These are phyloP conservation scores for Suillus paluster DNA, from an alignment of 768 basidiomycete genomes.

Conservation along the genomic window DNA sequence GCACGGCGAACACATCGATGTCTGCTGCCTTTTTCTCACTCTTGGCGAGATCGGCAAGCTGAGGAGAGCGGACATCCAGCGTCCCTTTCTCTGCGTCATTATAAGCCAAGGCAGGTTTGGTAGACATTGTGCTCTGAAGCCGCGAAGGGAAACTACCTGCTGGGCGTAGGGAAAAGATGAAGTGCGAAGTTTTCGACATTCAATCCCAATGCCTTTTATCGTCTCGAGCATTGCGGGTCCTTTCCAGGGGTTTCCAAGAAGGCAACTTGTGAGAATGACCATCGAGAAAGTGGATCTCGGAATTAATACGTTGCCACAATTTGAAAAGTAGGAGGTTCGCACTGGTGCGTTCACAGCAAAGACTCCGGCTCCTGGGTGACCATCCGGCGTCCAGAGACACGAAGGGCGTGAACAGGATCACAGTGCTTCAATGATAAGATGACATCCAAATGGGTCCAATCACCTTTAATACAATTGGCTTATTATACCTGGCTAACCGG, in stretches of 20 bases:
- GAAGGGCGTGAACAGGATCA: not conserved
- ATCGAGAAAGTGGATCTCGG: slow-evolving; percentile 20
- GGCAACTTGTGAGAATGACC: slow-evolving; percentile 11
- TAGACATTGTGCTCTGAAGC: slow-evolving; percentile 43
- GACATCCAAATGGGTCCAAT: slow-evolving; percentile 16
- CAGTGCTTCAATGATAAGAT: slow-evolving; percentile 3
- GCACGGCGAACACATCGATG: slow-evolving; percentile 33
- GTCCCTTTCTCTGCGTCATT: slow-evolving; percentile 65
- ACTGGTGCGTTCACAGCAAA: slow-evolving; percentile 17
- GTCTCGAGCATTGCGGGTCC: slow-evolving; percentile 3
- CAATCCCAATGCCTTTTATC: slow-evolving; percentile 29
- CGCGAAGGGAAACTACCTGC: slow-evolving; percentile 18
- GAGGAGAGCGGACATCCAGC: slow-evolving; percentile 46
- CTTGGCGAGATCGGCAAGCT: slow-evolving; percentile 33
- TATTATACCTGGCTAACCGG: not conserved
- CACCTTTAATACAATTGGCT: slow-evolving; percentile 10
- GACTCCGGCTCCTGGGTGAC: slow-evolving; percentile 19
- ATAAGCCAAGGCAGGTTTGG: slow-evolving; percentile 40
- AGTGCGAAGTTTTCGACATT: slow-evolving; percentile 1
- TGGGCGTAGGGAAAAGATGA: slow-evolving; percentile 14
- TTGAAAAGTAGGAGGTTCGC: slow-evolving; percentile 13
- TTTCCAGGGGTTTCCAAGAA: slow-evolving; percentile 16
- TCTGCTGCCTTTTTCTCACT: slow-evolving; percentile 45
- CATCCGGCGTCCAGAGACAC: slow-evolving; percentile 8
- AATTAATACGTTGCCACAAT: slow-evolving; percentile 16